A percentile compares a stretch with the other conserved stretches of the same genome.
These are phyloP conservation scores for Artemisia argyi DNA, from an alignment of 129 eudicot species.

Conservation along the genomic window DNA sequence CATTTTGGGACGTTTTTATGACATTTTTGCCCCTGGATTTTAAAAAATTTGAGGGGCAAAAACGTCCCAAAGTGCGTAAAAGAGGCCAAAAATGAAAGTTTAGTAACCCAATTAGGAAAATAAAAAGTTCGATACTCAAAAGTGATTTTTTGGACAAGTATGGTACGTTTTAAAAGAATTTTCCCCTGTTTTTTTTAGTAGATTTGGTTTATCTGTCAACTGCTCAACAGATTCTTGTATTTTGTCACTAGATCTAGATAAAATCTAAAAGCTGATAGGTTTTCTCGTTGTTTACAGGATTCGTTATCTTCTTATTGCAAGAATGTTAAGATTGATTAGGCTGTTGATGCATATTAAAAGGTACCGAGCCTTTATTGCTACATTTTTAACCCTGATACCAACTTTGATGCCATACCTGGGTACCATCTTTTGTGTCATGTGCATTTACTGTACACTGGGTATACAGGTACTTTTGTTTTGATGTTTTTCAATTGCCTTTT, in stretches of 20 bases:
- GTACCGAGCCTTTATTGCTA: slow-evolving; percentile 85
- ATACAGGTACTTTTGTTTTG: slow-evolving; percentile 60
- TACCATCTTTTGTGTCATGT: slow-evolving; percentile 80
- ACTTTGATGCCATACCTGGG: slow-evolving; percentile 97
- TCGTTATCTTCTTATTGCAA: slow-evolving; percentile 93
- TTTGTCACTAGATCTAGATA: not conserved
- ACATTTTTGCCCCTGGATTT: too few species aligned
- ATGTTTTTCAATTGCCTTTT: not conserved
- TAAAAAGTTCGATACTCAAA: too few species aligned
- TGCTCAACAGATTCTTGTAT: not conserved
- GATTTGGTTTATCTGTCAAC: not conserved
- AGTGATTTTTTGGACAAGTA: too few species aligned
- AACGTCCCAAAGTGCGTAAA: too few species aligned
- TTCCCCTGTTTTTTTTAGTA: too few species aligned
- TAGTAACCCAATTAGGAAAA: too few species aligned
- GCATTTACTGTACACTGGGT: slow-evolving; percentile 87
- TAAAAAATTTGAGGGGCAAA: too few species aligned
- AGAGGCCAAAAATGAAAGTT: too few species aligned
- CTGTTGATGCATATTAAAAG: slow-evolving; percentile 83
- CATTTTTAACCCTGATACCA: slow-evolving; percentile 87
- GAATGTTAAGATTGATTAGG: slow-evolving; percentile 88
- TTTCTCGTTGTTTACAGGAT: slow-evolving; percentile 57
- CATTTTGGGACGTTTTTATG: too few species aligned
- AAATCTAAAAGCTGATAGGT: slow-evolving; percentile 5
- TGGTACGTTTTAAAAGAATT: too few species aligned